Percentiles rank a stretch among this genome's conserved stretches.
Evolutionary conservation across 331 rosid species (phyloP).

Genomic region (Acacia pycnantha): DNA sequence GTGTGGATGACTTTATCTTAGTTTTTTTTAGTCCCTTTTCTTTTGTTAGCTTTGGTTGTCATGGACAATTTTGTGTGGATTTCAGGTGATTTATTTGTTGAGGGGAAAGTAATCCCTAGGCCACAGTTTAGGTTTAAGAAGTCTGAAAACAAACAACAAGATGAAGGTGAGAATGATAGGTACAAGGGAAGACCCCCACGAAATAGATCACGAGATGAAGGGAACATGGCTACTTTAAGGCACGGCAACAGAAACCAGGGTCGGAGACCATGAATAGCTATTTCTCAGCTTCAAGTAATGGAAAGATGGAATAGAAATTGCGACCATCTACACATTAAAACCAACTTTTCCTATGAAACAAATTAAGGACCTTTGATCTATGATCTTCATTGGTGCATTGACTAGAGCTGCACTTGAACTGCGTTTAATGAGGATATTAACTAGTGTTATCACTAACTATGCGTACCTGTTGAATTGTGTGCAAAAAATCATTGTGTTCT

Average conservation of each 20-base stretch:
- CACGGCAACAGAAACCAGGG: constrained; percentile 46
- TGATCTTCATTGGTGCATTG: neutral
- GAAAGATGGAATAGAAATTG: constrained; percentile 23
- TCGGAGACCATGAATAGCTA: constrained; percentile 33
- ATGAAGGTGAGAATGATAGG: constrained; percentile 61
- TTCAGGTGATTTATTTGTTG: constrained; percentile 80
- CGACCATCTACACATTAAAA: neutral
- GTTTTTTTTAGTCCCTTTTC: neutral
- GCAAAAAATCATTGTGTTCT: neutral
- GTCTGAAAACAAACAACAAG: constrained; percentile 46
- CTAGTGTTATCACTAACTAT: neutral
- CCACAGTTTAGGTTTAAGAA: constrained; percentile 68
- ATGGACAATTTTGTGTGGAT: constrained; percentile 9
- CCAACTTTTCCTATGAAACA: neutral
- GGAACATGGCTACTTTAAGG: constrained; percentile 50
- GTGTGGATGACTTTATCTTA: constrained; percentile 15
- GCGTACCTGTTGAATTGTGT: neutral
- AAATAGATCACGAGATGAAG: constrained; percentile 44
- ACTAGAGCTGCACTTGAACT: constrained; percentile 7
- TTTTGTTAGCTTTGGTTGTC: neutral
- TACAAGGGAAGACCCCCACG: constrained; percentile 37
- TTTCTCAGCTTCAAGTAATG: constrained; percentile 23
- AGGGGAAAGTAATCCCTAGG: constrained; percentile 86
- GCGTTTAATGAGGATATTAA: neutral
- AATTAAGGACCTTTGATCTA: neutral